Evolutionary conservation across 2,329 filamentous ascomycete species (phyloP), one percentile per base, ranked within the genome.

Genomic region (Ambrosiella cleistominuta): DNA sequence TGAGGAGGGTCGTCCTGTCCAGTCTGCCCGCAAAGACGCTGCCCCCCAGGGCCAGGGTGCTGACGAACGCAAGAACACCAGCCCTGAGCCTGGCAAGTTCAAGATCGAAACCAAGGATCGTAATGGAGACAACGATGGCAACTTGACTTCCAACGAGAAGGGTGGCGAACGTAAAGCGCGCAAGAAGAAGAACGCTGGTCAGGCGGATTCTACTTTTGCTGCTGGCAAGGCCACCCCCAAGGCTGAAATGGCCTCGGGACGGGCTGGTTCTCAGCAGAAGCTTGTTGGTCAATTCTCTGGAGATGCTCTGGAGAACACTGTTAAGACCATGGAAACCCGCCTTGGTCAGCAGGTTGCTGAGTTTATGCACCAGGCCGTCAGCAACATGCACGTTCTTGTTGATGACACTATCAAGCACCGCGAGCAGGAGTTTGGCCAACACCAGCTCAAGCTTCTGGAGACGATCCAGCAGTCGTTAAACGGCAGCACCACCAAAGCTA

Each of bases 401-500:
- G 77, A 79, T 62, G 81, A 86, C 54, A 89, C 95, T 53, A 73
- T 76, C 45, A 71, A 73, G 50, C 66, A 68, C 44, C 74, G 77
- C 11, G 76, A 79, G 58, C 70, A 72, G 53, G 73, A 71, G 60
- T 80, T 80, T 64, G 73, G 75, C 60, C 68, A 72, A 63, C 75
- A 75, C 60, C 77, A 80, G 65, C 69, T 75, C 15, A 74, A 75
- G 63, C 69, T 82, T 15, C 70, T 82, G 47, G 75, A 79, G 61
- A 74, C 78, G 67, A 77, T 82, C 42, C 80, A 78, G 3, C 72
- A 77, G 39, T 78, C 82, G 39, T 72, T 85, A 53, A 81, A 79
- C 62, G 74, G 77, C 61, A 82, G 82, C 66, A 81, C 79, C 17
- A 76, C 83, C 68, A 83, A 85, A 65, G 86, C 87, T 19, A 76